Base-by-base conservation (phyloP, 2,329 filamentous ascomycete genomes). In the Calonectria henricotiae region DNA sequence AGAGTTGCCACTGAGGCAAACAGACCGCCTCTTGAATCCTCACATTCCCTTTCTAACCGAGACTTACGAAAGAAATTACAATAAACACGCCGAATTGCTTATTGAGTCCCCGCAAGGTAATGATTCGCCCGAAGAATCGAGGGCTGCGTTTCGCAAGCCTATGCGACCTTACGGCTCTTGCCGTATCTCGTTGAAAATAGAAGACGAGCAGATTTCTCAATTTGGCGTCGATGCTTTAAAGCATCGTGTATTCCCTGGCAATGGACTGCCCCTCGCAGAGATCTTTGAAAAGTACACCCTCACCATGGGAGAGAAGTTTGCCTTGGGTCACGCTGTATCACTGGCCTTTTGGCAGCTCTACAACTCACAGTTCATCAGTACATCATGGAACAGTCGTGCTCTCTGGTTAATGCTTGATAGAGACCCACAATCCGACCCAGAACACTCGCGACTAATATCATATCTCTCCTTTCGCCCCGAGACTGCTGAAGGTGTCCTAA, bases 381-480 rank as follows among this genome's bases (percentile, higher is more conserved):
- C 35, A 8, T 41, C 39, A 8, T 74, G 72, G 72, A 74, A 41
- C 8, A 74, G 69, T 43, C 41, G 46, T 1, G 54, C 35, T 1
- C 71, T 74, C 9, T 66, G 60, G 67, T 70, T 74, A 43, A 73
- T 73, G 72, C 51, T 68, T 30, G 54, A 67, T 39, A 41, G 20
- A 23, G 47, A 65, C 25, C 20, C 43, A 2, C 46, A 25, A n/a
- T 47, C 43, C 32, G 20, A 43, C n/a, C 41, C 32, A 15, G 46
- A 65, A 25, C 32, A 17, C 17, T 47, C 54, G 7, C 62, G 47
- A 3, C 17, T 65, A 35, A 54, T 17, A 11, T 46, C 49, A 1
- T 65, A 43, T 47, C 25, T 65, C 35, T 43, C 62, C n/a, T 54
- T 65, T 41, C n/a, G 49, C 35, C 23, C 62, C 17, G 43, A 63